These are phyloP conservation scores for Coriaria nepalensis DNA, from an alignment of 306 rosid species.

Conservation along the genomic window DNA sequence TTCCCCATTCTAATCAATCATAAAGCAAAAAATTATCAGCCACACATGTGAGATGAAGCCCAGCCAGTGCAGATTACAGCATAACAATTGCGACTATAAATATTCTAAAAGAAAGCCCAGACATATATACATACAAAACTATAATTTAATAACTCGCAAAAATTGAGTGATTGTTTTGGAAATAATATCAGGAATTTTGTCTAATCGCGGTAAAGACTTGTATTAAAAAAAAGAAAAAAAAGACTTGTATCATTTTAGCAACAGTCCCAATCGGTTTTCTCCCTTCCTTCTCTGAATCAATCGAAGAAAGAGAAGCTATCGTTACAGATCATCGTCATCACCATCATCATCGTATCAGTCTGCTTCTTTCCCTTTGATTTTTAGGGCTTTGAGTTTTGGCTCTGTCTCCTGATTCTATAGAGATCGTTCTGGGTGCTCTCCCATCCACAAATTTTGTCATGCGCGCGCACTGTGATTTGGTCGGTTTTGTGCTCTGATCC, in stretches of 20 bases:
- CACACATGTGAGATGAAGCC: no score
- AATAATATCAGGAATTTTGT: not conserved
- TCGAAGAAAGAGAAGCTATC: constrained; percentile 3
- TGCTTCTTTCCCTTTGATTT: not conserved
- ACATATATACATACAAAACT: no score
- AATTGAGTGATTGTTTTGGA: not conserved
- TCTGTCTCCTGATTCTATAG: constrained; percentile 3
- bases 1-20: no score
- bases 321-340: no score
- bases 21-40: no score
- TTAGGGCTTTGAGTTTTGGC: constrained; percentile 17
- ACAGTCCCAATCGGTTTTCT: no score
- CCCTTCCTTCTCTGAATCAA: not conserved
- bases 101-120: no score
- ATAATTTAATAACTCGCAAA: no score
- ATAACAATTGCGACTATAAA: no score
- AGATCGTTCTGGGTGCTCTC: constrained; percentile 9
- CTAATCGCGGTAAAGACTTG: not conserved
- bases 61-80: no score
- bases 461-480: constrained; percentile 6
- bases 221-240: not conserved
- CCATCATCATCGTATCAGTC: not conserved
- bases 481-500: constrained; percentile 36
- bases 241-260: no score
- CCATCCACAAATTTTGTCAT: not conserved